Evolutionary conservation across 148 eudicot genomes (phyloP).

Genomic region (Rhododendron simsii): DNA sequence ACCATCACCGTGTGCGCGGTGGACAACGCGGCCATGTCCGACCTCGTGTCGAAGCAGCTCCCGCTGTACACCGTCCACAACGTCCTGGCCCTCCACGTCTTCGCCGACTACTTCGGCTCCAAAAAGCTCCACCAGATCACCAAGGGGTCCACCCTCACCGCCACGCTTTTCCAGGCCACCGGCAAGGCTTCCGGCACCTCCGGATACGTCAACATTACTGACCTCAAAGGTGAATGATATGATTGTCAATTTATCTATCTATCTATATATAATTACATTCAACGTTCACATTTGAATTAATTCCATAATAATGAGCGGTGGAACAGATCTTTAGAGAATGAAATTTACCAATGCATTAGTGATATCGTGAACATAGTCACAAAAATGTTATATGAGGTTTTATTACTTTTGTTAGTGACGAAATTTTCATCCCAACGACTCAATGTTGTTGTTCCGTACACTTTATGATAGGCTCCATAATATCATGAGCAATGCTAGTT

Average conservation of each 20-base stretch:
- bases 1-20: constrained; percentile 80
- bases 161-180: constrained; percentile 76
- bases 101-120: constrained; percentile 68
- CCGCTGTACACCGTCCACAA: constrained; percentile 43
- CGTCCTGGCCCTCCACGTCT: constrained; percentile 66
- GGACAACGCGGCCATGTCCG: constrained; percentile 71
- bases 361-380: too few relatives aligned
- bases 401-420: too few relatives aligned
- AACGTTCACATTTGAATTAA: neutral
- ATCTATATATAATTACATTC: neutral
- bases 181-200: constrained; percentile 67
- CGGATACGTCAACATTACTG: constrained; percentile 76
- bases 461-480: too few relatives aligned
- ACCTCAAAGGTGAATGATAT: constrained; percentile 15
- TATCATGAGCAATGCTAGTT: too few relatives aligned
- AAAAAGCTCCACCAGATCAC: constrained; percentile 79
- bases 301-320: too few relatives aligned
- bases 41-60: constrained; percentile 40
- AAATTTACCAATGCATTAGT: too few relatives aligned
- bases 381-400: too few relatives aligned
- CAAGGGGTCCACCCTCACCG: constrained; percentile 57
- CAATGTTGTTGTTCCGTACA: too few relatives aligned
- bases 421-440: too few relatives aligned
- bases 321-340: neutral
- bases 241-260: neutral